These are phyloP conservation scores for Chlamydomonas sp. DNA, from an alignment of 139 green algal genomes.

Conservation along the genomic window DNA sequence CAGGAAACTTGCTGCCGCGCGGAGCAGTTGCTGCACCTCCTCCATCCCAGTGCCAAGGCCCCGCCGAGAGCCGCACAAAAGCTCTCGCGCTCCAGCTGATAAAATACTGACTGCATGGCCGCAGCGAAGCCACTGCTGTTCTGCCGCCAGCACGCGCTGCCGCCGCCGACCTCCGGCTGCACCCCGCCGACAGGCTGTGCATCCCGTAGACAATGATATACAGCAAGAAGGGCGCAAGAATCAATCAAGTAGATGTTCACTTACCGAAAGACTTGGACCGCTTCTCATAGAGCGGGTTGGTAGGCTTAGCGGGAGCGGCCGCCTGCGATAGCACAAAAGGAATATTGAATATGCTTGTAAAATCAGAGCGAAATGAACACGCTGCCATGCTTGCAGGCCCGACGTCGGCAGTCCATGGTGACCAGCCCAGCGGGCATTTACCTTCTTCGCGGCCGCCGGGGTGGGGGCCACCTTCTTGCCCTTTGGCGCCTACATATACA, in stretches of 20 bases:
- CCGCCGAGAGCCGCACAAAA: too few species aligned
- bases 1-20: too few species aligned
- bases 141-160: too few species aligned
- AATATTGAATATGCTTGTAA: not conserved
- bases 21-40: too few species aligned
- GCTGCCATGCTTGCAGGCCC: not conserved
- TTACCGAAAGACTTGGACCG: conserved; percentile 90
- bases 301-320: conserved; percentile 74
- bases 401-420: not conserved
- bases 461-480: conserved; percentile 82
- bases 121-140: conserved; percentile 37
- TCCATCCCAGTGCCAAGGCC: too few species aligned
- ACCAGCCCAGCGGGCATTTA: conserved; percentile 7
- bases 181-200: too few species aligned
- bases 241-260: conserved; percentile 5
- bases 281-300: conserved; percentile 98
- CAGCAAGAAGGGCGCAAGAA: not conserved
- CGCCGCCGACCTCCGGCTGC: too few species aligned
- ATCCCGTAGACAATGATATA: too few species aligned
- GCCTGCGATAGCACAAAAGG: conserved; percentile 36
- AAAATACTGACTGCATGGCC: too few species aligned
- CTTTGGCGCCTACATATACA: conserved; percentile 67
- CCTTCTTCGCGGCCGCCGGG: conserved; percentile 78
- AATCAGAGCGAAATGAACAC: not conserved
- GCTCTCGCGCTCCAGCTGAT: too few species aligned